Base-by-base conservation (phyloP, 176 grass and related monocot species). In the Oryza glumipatula region DNA sequence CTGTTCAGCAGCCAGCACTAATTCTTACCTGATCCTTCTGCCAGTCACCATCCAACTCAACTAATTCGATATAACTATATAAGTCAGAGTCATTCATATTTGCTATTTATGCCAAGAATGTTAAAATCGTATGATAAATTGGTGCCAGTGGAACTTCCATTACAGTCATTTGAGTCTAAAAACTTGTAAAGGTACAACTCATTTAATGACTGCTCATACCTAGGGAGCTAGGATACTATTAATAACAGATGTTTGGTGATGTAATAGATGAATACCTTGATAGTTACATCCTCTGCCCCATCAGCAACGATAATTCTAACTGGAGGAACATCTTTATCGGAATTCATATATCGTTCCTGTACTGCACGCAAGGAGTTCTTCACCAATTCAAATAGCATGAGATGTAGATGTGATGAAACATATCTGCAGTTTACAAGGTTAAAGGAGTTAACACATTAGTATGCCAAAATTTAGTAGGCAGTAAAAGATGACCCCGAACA, bases 331-430 rank as follows among this genome's bases (percentile, higher is more conserved):
- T 91, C 89, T 89, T 91, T 82, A 83, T 98, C 91, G 74, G 95
- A 93, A 88, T 95, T 82, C 90, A 95, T 98, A 35, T 85, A 90
- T 39, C 69, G 89, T 86, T 98, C 95, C 71, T 98, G 95, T 87
- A 98, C 95, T 4, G 95, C 95, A 72, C 95, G 92, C 72, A 98
- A 83, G 35, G 95, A 98, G 87, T 98, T 98, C 77, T 98, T 98
- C 67, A 98, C 95, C 89, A 98, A 86, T 90, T 98, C 95, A 82
- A 98, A 91, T 52, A 98, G 49, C 95, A 98, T 98, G 74, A 95
- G 90, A 84, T 98, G 91, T 15, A 98, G 88, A 89, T 98, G 95
- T 36, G 76, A 79, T 47, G 90, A 19, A 22, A 98, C 95, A 67
- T 98, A 95, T 67, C 95, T 98, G 87, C 75, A 91, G 47, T 64